A percentile compares a stretch with the other conserved stretches of the same genome.
phyloP scores from a whole-genome alignment of 164 flowering plant genomes.

The Aristolochia fimbriata region DNA sequence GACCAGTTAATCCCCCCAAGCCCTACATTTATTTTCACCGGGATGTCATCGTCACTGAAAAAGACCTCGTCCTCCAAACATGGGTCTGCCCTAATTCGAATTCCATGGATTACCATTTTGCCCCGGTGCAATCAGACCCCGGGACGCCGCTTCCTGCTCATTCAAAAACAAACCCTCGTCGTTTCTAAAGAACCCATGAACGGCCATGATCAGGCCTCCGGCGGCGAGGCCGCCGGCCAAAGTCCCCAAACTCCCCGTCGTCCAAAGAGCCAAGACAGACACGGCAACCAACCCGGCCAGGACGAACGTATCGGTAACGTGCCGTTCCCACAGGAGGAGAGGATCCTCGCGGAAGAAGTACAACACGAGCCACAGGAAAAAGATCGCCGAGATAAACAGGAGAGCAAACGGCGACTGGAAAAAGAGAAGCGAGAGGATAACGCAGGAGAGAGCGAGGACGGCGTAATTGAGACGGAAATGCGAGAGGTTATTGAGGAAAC shows the following conservation, averaged over 20 bases:
- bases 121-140: slow-evolving; percentile 6
- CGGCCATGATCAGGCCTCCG: slow-evolving; percentile 1
- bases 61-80: too few relatives aligned
- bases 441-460: background rate
- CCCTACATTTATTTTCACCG: too few relatives aligned
- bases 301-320: background rate
- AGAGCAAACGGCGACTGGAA: slow-evolving; percentile 2
- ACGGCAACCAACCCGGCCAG: background rate
- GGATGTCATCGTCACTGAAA: too few relatives aligned
- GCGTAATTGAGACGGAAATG: slow-evolving; percentile 11
- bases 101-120: too few relatives aligned
- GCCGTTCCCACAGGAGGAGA: background rate
- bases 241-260: background rate
- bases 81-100: too few relatives aligned
- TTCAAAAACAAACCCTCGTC: slow-evolving; percentile 8
- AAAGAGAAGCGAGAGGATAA: slow-evolving; percentile 1
- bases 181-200: slow-evolving; percentile 7
- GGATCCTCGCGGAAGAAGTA: slow-evolving; percentile 11
- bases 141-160: slow-evolving; percentile 8
- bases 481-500: background rate
- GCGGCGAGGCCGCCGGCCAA: background rate
- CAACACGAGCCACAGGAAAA: slow-evolving; percentile 4
- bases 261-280: background rate
- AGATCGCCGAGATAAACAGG: background rate
- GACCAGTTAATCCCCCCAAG: too few relatives aligned